Base-by-base conservation (phyloP, 345 rosid genomes). In the Citrus reticulata region DNA sequence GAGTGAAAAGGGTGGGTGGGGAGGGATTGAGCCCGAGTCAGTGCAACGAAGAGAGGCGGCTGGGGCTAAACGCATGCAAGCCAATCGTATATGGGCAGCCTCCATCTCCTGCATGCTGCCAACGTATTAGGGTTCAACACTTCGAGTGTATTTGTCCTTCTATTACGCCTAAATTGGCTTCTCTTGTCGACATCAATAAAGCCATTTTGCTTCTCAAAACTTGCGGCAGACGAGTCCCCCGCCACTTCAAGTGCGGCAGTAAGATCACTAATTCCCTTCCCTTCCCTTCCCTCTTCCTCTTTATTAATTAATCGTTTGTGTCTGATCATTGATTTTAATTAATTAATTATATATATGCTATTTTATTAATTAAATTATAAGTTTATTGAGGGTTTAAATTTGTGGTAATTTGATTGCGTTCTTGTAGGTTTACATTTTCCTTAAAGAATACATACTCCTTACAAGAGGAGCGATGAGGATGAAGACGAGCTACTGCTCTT, bases 11-110 rank as follows among this genome's bases (percentile, higher is more conserved):
- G 65, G 78, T 69, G 35, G 40, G 5, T 17, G 78, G 65, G 55
- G 65, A 19, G 6, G 51, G 32, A 54, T 51, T 70, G 65, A 75
- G 71, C 58, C 79, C 83, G 6, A 75, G 40, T 17, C 64, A 75
- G 65, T 80, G 79, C 71, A 70, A 42, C 24, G 79, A 80, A 71
- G 83, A 80, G 32, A 32, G 71, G 55, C 55, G 76, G 54, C 76
- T 80, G 2, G 58, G 30, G 9, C 13, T 69, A n/a, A 79, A 57
- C 17, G 14, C 59, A 17, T 74, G 78, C 74, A 68, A 59, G 29
- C 70, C 66, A 22, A 22, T 80, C 6, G 25, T 77, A 16, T 68
- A 55, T 37, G 73, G 79, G 46, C 78, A 49, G 62, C 72, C 71
- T 35, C 55, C 79, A 39, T 77, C 73, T 10, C 55, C 79, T 11